Conservation (phyloP, 331 rosid genomes). For the Telfairia occidentalis region DNA sequence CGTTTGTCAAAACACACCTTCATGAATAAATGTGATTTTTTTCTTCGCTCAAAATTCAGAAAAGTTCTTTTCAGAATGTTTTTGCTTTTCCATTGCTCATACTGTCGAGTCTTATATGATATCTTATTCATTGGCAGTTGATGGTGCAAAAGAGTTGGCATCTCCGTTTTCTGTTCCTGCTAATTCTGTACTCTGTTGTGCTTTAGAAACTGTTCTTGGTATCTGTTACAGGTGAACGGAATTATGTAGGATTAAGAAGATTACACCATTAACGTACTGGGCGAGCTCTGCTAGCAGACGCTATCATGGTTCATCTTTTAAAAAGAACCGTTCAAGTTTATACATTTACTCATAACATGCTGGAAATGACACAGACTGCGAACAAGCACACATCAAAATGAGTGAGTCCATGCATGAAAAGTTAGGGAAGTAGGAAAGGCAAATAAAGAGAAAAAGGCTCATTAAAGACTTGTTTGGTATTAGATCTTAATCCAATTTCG, state of each 20-base stretch:
- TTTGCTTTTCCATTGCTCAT: neutral
- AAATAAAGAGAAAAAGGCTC: neutral
- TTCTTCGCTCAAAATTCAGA: neutral
- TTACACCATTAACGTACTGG: neutral
- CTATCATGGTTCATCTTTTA: neutral
- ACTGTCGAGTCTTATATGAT: neutral
- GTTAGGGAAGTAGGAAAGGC: neutral
- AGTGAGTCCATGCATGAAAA: neutral
- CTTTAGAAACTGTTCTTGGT: neutral
- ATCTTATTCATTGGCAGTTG: neutral
- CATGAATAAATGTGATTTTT: neutral
- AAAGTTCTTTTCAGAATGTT: neutral
- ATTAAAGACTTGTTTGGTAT: neutral
- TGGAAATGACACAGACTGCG: neutral
- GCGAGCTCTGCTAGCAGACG: neutral
- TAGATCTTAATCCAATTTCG: neutral
- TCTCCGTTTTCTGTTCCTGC: neutral
- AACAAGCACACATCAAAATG: neutral
- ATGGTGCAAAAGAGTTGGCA: neutral
- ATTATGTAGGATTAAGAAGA: neutral
- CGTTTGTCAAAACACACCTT: constrained; percentile 19
- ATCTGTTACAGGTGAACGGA: neutral
- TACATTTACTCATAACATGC: neutral
- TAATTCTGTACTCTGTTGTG: too few relatives aligned
- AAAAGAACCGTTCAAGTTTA: neutral